These are phyloP conservation scores for Inonotus obliquus DNA, from an alignment of 1,284 basidiomycete genomes.

Conservation along the genomic window DNA sequence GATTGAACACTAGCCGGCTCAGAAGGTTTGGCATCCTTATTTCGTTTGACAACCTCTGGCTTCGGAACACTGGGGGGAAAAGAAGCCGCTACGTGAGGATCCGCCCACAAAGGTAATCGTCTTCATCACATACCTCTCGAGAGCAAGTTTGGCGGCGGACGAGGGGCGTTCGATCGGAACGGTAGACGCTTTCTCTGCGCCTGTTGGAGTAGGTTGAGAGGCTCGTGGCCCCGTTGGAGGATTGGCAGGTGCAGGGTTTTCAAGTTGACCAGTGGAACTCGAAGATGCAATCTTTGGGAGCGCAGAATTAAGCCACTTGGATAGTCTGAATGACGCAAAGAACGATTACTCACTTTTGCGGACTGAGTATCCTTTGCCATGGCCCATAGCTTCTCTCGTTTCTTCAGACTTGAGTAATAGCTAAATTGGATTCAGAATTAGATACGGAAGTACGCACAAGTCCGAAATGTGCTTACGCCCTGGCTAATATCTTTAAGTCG, in stretches of 20 bases:
- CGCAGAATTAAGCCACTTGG: neutral
- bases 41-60: slow-evolving; percentile 70
- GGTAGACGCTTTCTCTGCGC: slow-evolving; percentile 19
- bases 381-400: slow-evolving; percentile 58
- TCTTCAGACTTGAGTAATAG: slow-evolving; percentile 68
- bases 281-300: slow-evolving; percentile 1
- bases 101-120: neutral
- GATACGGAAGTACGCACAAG: neutral
- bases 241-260: neutral
- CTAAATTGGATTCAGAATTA: slow-evolving; percentile 30
- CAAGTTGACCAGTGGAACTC: neutral
- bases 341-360: slow-evolving; percentile 20
- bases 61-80: slow-evolving; percentile 53
- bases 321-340: neutral
- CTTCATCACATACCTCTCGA: slow-evolving; percentile 51
- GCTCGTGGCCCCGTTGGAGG: slow-evolving; percentile 9
- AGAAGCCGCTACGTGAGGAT: neutral
- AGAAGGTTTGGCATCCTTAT: slow-evolving; percentile 42
- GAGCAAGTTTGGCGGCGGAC: slow-evolving; percentile 44
- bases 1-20: slow-evolving; percentile 9
- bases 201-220: slow-evolving; percentile 31
- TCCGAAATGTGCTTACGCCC: slow-evolving; percentile 48
- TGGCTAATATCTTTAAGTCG: slow-evolving; percentile 78
- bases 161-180: slow-evolving; percentile 26
- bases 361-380: slow-evolving; percentile 34